A percentile compares a stretch with the other conserved stretches of the same genome.
These are phyloP conservation scores for Rhododendron griersonianum DNA, from an alignment of 148 eudicot species.

Conservation along the genomic window DNA sequence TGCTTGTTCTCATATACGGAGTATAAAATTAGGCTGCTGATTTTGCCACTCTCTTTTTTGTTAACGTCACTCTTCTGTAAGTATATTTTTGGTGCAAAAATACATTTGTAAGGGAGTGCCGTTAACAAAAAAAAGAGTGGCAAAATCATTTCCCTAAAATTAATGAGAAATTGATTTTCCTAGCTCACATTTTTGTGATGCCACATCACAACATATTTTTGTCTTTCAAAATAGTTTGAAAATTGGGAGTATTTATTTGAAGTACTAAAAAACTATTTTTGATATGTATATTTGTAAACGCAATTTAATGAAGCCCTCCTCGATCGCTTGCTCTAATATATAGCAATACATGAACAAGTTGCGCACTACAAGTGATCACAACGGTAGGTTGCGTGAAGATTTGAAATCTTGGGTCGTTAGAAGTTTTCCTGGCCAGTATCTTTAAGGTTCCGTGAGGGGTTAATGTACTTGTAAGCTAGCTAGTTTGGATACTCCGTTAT, in stretches of 20 bases:
- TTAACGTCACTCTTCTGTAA: too few relatives aligned
- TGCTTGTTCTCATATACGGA: neutral
- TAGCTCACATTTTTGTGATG: neutral
- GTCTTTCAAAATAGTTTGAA: too few relatives aligned
- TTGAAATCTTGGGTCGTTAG: neutral
- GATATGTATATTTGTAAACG: too few relatives aligned
- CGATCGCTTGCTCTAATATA: neutral
- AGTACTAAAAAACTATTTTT: too few relatives aligned
- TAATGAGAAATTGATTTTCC: neutral
- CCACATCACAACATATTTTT: neutral
- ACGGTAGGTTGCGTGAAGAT: neutral
- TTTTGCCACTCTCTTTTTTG: too few relatives aligned
- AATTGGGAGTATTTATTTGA: neutral
- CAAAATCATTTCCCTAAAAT: neutral
- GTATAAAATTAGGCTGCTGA: neutral
- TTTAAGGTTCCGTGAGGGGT: neutral
- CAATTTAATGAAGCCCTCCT: neutral
- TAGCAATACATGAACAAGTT: neutral
- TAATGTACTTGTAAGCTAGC: neutral
- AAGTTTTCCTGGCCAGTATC: neutral
- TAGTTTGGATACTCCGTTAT: too few relatives aligned
- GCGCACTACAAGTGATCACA: neutral
- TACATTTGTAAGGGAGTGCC: too few relatives aligned
- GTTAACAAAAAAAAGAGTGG: too few relatives aligned
- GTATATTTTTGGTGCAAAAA: too few relatives aligned